Base-by-base conservation (phyloP, 768 basidiomycete genomes). In the Hirschioporus abietinus region DNA sequence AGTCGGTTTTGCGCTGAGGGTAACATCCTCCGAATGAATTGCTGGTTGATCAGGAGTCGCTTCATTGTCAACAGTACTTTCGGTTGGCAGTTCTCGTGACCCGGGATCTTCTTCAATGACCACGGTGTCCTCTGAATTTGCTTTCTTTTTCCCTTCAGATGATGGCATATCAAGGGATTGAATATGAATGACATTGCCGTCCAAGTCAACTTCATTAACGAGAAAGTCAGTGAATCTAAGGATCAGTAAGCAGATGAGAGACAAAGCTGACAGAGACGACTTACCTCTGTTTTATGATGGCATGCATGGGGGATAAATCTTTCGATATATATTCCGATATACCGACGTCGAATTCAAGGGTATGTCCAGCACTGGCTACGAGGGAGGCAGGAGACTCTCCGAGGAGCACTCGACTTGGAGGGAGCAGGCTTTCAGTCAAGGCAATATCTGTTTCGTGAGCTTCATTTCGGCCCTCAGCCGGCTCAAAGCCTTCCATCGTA, bases 231-330 rank as follows among this genome's bases (percentile, higher is more conserved):
- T 96, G 76, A 99, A 99, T 72, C 96, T 97, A 73, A 27, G 64
- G 61, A 59, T 65, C 52, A 69, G 36, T 69, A 66, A 65, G 65
- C 35, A 24, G 26, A 63, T 35, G 63, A 66, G 23, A n/a, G 63
- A 35, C 63, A 7, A n/a, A 30, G 24, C 30, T 36, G 62, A 35
- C 26, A 34, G 20, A 35, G 66, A 34, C 58, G 35, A 23, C 84
- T 68, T 66, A 95, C 96, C 96, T 84, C 79, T 99, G 96, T 78
- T 99, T 99, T 76, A 99, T 98, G 72, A 99, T 96, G 5, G 93
- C 96, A 64, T 89, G 84, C 69, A 99, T 88, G 73, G 86, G 85
- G 3, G 88, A 83, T 25, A 91, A 84, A 67, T 85, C 86, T 12
- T 81, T 81, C 23, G 86, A 85, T 69, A 95, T 84, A 75, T 95